A percentile compares a stretch with the other conserved stretches of the same genome.
phyloP scores from a whole-genome alignment of 2,329 filamentous ascomycete genomes.

The Venturia oleaginea region DNA sequence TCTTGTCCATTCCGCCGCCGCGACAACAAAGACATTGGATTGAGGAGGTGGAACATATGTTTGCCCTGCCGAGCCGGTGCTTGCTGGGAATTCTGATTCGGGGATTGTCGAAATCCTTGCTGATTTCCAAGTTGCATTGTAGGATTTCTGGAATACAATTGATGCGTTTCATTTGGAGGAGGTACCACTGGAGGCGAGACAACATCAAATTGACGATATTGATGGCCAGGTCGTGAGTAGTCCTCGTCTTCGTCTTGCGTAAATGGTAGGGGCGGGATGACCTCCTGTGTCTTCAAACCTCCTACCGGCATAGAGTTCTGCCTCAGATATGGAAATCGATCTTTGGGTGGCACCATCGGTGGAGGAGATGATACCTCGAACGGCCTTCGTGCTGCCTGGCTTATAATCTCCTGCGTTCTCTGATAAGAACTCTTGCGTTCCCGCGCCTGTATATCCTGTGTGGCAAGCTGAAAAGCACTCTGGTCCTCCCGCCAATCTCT shows the following conservation, averaged over 20 bases:
- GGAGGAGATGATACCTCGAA: background rate
- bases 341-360: background rate
- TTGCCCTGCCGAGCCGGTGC: conserved; percentile 23
- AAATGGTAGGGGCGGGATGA: background rate
- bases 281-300: background rate
- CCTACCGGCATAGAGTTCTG: background rate
- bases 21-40: conserved; percentile 52
- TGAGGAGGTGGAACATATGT: conserved; percentile 46
- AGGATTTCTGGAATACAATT: background rate
- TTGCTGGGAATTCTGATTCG: background rate
- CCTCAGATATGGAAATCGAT: background rate
- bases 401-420: conserved; percentile 3
- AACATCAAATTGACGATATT: background rate
- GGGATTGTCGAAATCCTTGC: background rate
- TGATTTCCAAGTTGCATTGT: conserved; percentile 2
- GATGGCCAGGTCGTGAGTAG: background rate
- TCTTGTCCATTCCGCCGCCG: conserved; percentile 47
- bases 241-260: background rate
- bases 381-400: background rate
- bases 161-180: background rate
- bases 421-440: conserved; percentile 1
- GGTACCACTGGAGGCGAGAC: background rate
- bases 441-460: background rate
- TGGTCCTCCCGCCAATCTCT: background rate
- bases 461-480: background rate